Evolutionary conservation across 371 early-diverging fungal genomes (phyloP).

Genomic region (Lichtheimia corymbifera): DNA sequence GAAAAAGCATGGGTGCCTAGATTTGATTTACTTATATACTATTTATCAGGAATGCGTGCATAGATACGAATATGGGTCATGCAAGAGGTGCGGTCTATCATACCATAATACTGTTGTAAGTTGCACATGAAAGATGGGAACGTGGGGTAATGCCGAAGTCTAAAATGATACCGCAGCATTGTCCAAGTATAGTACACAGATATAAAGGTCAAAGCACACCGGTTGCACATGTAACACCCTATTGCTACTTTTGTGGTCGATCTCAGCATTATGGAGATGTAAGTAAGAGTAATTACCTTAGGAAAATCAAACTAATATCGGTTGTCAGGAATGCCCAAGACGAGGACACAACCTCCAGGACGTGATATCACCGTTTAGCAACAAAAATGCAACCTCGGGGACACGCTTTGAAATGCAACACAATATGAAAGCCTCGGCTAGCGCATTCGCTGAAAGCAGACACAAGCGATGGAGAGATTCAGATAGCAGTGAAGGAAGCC

Average conservation of each 20-base stretch:
- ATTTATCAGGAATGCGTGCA: slow-evolving; percentile 1
- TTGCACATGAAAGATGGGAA: too few species aligned
- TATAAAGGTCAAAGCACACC: slow-evolving; percentile 2
- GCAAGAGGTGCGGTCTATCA: not conserved
- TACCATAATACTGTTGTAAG: slow-evolving; percentile 1
- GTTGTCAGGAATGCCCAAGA: slow-evolving; percentile 4
- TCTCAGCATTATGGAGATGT: slow-evolving; percentile 9
- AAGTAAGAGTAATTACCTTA: not conserved
- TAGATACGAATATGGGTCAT: not conserved
- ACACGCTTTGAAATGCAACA: not conserved
- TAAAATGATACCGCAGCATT: slow-evolving; percentile 5
- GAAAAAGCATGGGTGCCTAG: not conserved
- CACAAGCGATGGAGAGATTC: slow-evolving; percentile 2
- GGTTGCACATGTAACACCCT: not conserved
- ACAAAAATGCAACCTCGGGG: not conserved
- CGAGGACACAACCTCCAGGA: not conserved
- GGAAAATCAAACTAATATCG: not conserved
- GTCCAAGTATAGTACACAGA: slow-evolving; percentile 8
- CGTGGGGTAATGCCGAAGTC: too few species aligned
- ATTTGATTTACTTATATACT: not conserved
- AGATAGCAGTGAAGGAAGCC: not conserved
- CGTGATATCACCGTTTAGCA: not conserved
- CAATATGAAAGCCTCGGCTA: slow-evolving; percentile 1
- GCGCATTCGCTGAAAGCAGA: not conserved
- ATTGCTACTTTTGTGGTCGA: slow-evolving; percentile 7